Base-by-base conservation (phyloP, 345 rosid species). In the Melastoma malabathricum region DNA sequence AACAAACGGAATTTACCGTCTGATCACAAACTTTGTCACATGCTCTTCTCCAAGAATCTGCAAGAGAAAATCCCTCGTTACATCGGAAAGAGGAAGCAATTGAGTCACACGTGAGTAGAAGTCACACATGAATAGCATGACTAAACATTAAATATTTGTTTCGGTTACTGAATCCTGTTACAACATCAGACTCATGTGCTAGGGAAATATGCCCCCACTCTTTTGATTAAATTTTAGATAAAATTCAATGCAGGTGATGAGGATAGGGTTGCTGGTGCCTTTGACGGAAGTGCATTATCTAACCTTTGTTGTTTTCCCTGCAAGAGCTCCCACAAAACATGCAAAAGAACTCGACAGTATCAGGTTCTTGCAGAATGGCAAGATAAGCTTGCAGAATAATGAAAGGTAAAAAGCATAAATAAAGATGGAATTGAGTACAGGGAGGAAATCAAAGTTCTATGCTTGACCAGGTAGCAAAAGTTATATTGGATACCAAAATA, bases 261-360 rank as follows among this genome's bases (percentile, higher is more conserved):
- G 6, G 41, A 7, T 9, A 31, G 1, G 7, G 38, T 31, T 31
- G 38, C 41, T 9, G 41, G 41, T 34, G 10, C 41, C 41, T 34
- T 34, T 34, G 38, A 34, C 41, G 9, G 5, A 19, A 46, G 19
- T 1, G 12, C 41, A 34, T 34, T 25, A 23, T 43, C 73, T 67
- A 46, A 78, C 84, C 75, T 72, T 72, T 18, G 84, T 53, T 61
- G 89, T 78, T 61, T 75, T 81, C 38, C 89, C 82, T 81, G 78
- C 65, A 63, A 54, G 23, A 47, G 65, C 43, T 17, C 66, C 67
- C 52, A 38, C 1, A 18, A 22, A 16, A 51, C 63, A 73, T 55
- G 73, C 34, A 62, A 58, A 68, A 22, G 25, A 22, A 59, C 27
- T 27, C 2, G 38, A 57, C 38, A 57, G 18, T 15, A 48, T 64